Base-by-base conservation (phyloP, 805 yeast species). In the Ogataea angusta region DNA sequence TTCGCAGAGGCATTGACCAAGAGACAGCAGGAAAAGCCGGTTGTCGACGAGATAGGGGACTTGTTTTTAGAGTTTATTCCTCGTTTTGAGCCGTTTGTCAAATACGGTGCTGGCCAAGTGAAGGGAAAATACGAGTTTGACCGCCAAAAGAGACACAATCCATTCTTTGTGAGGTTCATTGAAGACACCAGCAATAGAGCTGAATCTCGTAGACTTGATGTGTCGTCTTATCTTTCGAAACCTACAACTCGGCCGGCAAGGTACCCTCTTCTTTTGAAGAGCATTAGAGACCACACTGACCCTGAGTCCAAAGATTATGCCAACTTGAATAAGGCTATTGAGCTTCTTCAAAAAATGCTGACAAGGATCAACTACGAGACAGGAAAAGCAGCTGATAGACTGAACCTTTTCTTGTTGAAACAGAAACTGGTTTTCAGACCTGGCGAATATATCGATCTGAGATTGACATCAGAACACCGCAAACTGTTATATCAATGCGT, bases 181-280 rank as follows among this genome's bases (percentile, higher is more conserved):
- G 95, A 87, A 56, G 96, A 88, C 42, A 85, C 90, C 4, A 95
- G 86, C 53, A 78, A 87, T 55, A 70, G 84, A 49, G 87, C 87
- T 4, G 96, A 86, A 67, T 78, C 88, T 26, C 76, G 95, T 55
- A 86, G 89, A 64, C 78, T 91, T 45, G 97, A 95, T 63, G 80
- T 93, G 39, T 85, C 91, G 18, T 93, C 98, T 0, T 93, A 89
- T 56, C 72, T 93, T 48, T 87, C 96, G 6, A 95, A 91, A 57
- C 97, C 98, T 37, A 90, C 95, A 2, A 89, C 96, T 12, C 77
- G 99, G 60, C 89, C 96, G 23, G 98, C 97, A 8, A 73, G 98
- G 51, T 93, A 93, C 64, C 96, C 95, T 49, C 67, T 93, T 36
- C 70, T 93, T 42, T 70, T 91, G 16, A 82, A 78, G 42, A 93